These are phyloP conservation scores for Boletellus ananiceps DNA, from an alignment of 768 basidiomycete species.

Conservation along the genomic window DNA sequence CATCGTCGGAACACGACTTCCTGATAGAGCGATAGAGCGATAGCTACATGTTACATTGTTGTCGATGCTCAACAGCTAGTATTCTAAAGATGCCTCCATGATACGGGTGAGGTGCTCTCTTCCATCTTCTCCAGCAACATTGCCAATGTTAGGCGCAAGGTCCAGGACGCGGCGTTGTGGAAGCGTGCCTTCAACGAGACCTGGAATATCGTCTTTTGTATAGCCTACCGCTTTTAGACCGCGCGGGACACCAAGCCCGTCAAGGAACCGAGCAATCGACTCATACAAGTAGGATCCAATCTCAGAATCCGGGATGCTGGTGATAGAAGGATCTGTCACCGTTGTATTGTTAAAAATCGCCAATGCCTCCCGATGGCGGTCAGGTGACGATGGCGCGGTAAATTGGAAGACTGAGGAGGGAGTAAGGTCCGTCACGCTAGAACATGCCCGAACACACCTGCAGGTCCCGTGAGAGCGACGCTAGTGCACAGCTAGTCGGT, in stretches of 20 bases:
- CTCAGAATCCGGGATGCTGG: slow-evolving; percentile 71
- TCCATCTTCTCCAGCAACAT: slow-evolving; percentile 79
- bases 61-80: slow-evolving; percentile 36
- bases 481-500: slow-evolving; percentile 30
- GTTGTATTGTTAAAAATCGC: slow-evolving; percentile 73
- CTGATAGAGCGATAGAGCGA: neutral
- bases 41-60: slow-evolving; percentile 1
- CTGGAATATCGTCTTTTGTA: slow-evolving; percentile 56
- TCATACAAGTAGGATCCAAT: slow-evolving; percentile 78
- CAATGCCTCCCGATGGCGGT: slow-evolving; percentile 84
- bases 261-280: slow-evolving; percentile 84
- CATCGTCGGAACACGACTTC: slow-evolving; percentile 8
- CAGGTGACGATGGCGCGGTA: slow-evolving; percentile 89
- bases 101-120: slow-evolving; percentile 77
- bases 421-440: neutral
- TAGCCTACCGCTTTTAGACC: slow-evolving; percentile 83
- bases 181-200: slow-evolving; percentile 85
- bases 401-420: slow-evolving; percentile 74
- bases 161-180: slow-evolving; percentile 92
- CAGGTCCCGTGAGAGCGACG: slow-evolving; percentile 86
- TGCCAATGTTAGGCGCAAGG: slow-evolving; percentile 85
- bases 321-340: slow-evolving; percentile 63
- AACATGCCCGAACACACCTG: slow-evolving; percentile 42
- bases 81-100: slow-evolving; percentile 74
- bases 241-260: slow-evolving; percentile 77